phyloP scores from a whole-genome alignment of 257 asterid genomes.

The Capsicum rhomboideum region DNA sequence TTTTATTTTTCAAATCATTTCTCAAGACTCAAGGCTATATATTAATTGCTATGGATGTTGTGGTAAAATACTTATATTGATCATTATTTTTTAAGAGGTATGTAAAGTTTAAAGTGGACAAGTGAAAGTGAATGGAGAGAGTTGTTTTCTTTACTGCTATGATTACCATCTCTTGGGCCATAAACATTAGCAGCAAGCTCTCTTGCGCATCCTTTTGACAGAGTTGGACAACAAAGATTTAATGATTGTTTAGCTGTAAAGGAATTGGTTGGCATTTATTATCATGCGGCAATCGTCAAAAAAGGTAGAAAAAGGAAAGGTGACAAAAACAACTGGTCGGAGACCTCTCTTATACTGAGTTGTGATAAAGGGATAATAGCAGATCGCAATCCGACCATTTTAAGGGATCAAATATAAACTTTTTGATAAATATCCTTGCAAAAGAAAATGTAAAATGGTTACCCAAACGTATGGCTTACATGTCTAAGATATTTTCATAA shows the following conservation, averaged over 20 bases:
- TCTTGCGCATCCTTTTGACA: neutral
- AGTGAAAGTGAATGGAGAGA: no score
- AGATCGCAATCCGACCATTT: neutral
- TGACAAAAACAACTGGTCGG: neutral
- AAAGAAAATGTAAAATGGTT: neutral
- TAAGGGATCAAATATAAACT: neutral
- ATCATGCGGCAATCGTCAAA: neutral
- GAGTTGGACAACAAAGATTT: neutral
- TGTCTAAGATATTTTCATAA: neutral
- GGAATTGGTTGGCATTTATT: neutral
- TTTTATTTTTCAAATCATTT: no score
- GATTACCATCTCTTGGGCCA: neutral
- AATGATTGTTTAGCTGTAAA: neutral
- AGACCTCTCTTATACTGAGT: neutral
- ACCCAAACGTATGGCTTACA: neutral
- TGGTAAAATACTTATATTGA: no score
- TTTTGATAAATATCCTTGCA: neutral
- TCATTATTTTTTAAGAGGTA: no score
- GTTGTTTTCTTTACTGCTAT: neutral
- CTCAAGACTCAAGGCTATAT: no score
- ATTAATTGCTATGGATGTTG: no score
- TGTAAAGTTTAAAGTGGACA: no score
- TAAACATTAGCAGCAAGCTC: neutral
- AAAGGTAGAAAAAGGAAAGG: neutral
- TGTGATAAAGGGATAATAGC: neutral